phyloP scores from a whole-genome alignment of 2,329 filamentous ascomycete genomes.

The Verticillium klebahnii region DNA sequence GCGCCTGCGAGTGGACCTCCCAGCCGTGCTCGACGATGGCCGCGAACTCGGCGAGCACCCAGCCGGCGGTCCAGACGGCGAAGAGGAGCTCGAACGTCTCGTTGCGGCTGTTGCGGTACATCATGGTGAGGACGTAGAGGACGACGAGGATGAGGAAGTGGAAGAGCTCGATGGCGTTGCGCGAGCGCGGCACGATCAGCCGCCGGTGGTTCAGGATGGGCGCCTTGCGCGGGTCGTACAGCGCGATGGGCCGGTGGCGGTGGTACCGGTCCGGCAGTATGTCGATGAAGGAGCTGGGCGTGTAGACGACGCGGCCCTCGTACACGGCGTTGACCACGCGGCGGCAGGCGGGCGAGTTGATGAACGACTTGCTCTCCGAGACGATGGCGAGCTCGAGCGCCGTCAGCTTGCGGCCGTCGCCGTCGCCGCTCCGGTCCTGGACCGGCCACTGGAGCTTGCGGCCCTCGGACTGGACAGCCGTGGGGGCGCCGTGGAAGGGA shows the following conservation, averaged over 20 bases:
- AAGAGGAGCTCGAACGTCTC: conserved; percentile 62
- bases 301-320: conserved; percentile 75
- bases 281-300: conserved; percentile 75
- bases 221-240: conserved; percentile 73
- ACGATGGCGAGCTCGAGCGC: conserved; percentile 80
- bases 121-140: conserved; percentile 71
- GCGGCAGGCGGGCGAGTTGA: conserved; percentile 73
- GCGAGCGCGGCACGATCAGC: conserved; percentile 73
- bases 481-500: conserved; percentile 77
- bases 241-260: conserved; percentile 65
- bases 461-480: conserved; percentile 57
- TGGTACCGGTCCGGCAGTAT: conserved; percentile 86
- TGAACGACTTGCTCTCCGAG: conserved; percentile 73
- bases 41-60: conserved; percentile 73
- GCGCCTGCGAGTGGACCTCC: conserved; percentile 74
- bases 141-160: conserved; percentile 68
- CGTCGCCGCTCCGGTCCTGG: conserved; percentile 35
- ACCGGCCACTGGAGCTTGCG: conserved; percentile 10
- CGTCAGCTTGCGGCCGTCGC: conserved; percentile 59
- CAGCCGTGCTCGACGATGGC: conserved; percentile 73
- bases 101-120: conserved; percentile 52
- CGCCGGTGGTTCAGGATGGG: conserved; percentile 81
- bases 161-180: conserved; percentile 68
- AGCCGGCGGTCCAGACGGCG: conserved; percentile 69
- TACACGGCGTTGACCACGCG: conserved; percentile 71